Conservation (phyloP, 2,329 filamentous ascomycete genomes). For the Aspergillus nomiae region DNA sequence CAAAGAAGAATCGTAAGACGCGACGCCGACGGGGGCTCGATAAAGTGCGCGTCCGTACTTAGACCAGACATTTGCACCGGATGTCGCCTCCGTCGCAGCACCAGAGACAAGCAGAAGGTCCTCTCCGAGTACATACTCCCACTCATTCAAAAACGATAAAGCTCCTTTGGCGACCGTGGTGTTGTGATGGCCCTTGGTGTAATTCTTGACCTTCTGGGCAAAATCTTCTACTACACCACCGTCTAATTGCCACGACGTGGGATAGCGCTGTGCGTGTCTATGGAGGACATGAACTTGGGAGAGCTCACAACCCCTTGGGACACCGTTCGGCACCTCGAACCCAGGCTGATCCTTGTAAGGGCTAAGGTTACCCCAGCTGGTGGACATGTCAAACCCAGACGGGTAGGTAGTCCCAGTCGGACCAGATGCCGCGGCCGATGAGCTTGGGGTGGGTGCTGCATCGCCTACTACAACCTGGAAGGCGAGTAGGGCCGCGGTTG, state of each 20-base stretch:
- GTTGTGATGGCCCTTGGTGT: slow-evolving; percentile 39
- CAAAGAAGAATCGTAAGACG: slow-evolving; percentile 49
- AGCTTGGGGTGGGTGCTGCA: slow-evolving; percentile 1
- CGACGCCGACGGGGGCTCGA: slow-evolving; percentile 50
- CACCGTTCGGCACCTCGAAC: not conserved
- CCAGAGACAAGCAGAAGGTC: slow-evolving; percentile 51
- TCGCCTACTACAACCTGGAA: not conserved
- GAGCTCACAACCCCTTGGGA: slow-evolving; percentile 1
- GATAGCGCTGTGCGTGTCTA: slow-evolving; percentile 52
- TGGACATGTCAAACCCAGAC: not conserved
- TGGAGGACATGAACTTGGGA: slow-evolving; percentile 1
- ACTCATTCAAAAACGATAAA: slow-evolving; percentile 55
- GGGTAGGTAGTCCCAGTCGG: slow-evolving; percentile 1
- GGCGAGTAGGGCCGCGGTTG: not conserved
- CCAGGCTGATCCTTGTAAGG: not conserved
- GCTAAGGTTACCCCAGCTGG: not conserved
- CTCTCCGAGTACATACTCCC: slow-evolving; percentile 49
- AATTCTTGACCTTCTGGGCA: slow-evolving; percentile 51
- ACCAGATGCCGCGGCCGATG: not conserved
- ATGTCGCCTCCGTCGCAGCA: slow-evolving; percentile 51
- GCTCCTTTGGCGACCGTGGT: slow-evolving; percentile 47
- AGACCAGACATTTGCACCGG: slow-evolving; percentile 58
- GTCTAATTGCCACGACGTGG: slow-evolving; percentile 50
- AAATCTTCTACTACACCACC: slow-evolving; percentile 53
- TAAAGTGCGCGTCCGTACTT: slow-evolving; percentile 56